A percentile compares a stretch with the other conserved stretches of the same genome.
Evolutionary conservation across 345 rosid genomes (phyloP).

Genomic region (Rhodomyrtus tomentosa): DNA sequence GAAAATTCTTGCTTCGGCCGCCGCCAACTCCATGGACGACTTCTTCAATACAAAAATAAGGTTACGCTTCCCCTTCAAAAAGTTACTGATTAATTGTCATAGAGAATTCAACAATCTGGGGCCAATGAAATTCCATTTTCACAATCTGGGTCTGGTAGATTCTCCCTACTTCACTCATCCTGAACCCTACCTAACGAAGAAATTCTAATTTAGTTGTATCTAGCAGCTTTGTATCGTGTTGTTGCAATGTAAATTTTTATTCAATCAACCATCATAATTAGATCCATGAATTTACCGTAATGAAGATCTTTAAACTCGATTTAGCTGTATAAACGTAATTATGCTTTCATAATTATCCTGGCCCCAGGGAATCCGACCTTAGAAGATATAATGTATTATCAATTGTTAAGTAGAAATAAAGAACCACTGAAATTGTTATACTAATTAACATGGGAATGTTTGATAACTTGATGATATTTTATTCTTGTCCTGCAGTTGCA

Average conservation of each 20-base stretch:
- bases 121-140: too few species aligned
- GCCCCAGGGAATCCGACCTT: not conserved
- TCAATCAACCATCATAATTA: not conserved
- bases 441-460: not conserved
- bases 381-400: not conserved
- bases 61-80: not conserved
- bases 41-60: not conserved
- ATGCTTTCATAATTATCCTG: not conserved
- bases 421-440: not conserved
- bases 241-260: fast-evolving
- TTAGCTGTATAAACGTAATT: not conserved
- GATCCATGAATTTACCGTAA: not conserved
- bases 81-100: not conserved
- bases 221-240: not conserved
- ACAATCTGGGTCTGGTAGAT: not conserved
- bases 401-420: not conserved
- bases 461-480: not conserved
- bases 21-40: not conserved
- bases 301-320: not conserved
- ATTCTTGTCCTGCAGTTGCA: not conserved
- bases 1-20: not conserved
- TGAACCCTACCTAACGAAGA: not conserved
- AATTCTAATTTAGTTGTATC: not conserved
- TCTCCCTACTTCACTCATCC: not conserved
- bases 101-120: not conserved